Base-by-base conservation (phyloP, 148 eudicot species). In the Selenicereus undatus region DNA sequence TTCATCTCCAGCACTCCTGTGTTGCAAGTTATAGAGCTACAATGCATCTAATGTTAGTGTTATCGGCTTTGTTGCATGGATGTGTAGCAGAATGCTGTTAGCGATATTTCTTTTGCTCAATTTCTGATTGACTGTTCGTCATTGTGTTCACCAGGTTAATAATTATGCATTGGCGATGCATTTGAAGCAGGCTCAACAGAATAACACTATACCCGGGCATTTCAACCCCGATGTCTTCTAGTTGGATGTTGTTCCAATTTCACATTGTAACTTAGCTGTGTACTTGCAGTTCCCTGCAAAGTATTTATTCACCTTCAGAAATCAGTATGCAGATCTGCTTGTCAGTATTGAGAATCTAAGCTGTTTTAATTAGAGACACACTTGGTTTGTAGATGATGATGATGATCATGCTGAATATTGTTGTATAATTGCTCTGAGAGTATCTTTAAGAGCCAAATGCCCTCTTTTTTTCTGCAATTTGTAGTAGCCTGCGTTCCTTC, bases 211-310 rank as follows among this genome's bases (percentile, higher is more conserved):
- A 26, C 90, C 92, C 0, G 91, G 93, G 27, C 93, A 81, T 75
- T 92, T 89, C 82, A 81, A 92, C 76, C 92, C 93, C 36, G 92
- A 92, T 88, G 87, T 92, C 78, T 92, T 92, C 62, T 92, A 89
- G 52, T 68, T n/a, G 17, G 45, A 24, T n/a, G 66, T 18, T 11
- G 17, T 4, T 30, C 54, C 8, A n/a, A n/a, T n/a, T n/a, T n/a
- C 75, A 62, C 78, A 29, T 45, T 72, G 54, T 62, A 78, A 29
- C 43, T 82, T 77, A n/a, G 58, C 13, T 52, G 5, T 14, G 58
- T 52, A 10, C 2, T 52, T 14, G 13, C 58, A 14, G 21, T 54
- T 54, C 60, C 22, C 60, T 54, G 39, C 60, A 8, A 48, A 48
- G 51, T 54, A 1, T 54, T 16, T 54, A 3, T 54, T 14, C 20